Evolutionary conservation across 2,329 filamentous ascomycete species (phyloP).

Genomic region (Pseudopithomyces maydicus): DNA sequence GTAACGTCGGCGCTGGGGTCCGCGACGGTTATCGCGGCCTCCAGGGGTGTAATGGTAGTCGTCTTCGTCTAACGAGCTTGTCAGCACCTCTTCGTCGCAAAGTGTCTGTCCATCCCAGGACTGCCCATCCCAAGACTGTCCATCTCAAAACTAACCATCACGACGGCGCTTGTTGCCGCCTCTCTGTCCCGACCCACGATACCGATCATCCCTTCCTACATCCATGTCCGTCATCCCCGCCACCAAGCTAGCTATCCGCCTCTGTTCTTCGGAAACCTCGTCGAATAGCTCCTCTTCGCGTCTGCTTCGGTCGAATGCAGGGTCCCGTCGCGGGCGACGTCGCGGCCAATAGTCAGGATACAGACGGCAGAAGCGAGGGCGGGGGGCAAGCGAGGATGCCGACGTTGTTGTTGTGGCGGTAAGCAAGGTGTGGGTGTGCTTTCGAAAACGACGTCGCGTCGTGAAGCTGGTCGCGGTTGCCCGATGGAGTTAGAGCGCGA

Average conservation of each 20-base stretch:
- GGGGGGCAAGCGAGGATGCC: neutral
- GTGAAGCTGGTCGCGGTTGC: conserved; percentile 13
- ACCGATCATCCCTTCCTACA: conserved; percentile 30
- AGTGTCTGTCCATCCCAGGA: neutral
- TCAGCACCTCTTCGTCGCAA: conserved; percentile 4
- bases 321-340: neutral
- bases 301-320: neutral
- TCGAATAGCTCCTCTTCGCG: conserved; percentile 9
- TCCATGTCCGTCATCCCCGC: conserved; percentile 36
- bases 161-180: conserved; percentile 37
- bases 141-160: conserved; percentile 27
- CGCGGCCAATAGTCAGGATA: conserved; percentile 7
- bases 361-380: conserved; percentile 1
- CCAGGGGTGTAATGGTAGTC: conserved; percentile 25
- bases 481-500: conserved; percentile 19
- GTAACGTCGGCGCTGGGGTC: conserved; percentile 35
- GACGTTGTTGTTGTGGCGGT: conserved; percentile 6
- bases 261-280: conserved; percentile 14
- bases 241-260: conserved; percentile 15
- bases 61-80: conserved; percentile 28
- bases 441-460: conserved; percentile 22
- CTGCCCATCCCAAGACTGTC: no score
- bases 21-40: conserved; percentile 36
- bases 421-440: conserved; percentile 17
- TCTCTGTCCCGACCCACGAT: conserved; percentile 21